Percentiles rank a stretch among this genome's conserved stretches.
These are phyloP conservation scores for Viola odorata DNA, from an alignment of 345 rosid species.

Conservation along the genomic window DNA sequence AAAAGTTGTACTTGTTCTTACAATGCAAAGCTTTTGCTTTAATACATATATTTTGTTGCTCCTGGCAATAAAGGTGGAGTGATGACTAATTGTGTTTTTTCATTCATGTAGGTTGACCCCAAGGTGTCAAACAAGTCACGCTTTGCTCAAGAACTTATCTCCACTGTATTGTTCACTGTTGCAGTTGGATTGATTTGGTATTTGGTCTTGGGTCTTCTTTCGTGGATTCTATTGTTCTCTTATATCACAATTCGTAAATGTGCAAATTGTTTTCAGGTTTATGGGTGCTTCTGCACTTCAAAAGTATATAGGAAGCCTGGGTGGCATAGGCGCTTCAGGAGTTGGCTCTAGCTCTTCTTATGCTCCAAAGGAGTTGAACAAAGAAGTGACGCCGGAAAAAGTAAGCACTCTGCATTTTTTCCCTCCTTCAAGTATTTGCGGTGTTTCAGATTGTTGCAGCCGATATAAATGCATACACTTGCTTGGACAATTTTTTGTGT, in stretches of 20 bases:
- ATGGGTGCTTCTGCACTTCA: constrained; percentile 97
- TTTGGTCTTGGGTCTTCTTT: constrained; percentile 14
- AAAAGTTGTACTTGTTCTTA: background rate
- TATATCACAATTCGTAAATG: background rate
- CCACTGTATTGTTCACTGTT: constrained; percentile 80
- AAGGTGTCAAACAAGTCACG: constrained; percentile 75
- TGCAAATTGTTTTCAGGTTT: constrained; percentile 43
- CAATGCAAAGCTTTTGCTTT: background rate
- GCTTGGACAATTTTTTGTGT: background rate
- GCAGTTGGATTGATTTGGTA: constrained; percentile 90
- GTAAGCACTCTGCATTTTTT: constrained; percentile 24
- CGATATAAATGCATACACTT: constrained; percentile 1
- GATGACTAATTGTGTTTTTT: background rate
- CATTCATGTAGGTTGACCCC: constrained; percentile 64
- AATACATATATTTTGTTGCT: background rate
- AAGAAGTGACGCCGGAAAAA: constrained; percentile 95
- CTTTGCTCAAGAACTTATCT: constrained; percentile 85
- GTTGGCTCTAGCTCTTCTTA: constrained; percentile 96
- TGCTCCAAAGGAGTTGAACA: constrained; percentile 79
- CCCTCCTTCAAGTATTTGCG: background rate
- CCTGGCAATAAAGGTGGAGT: no score
- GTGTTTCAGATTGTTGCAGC: background rate
- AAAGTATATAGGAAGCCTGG: constrained; percentile 85
- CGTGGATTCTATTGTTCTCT: background rate
- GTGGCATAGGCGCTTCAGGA: constrained; percentile 96